Conservation (phyloP, 2,329 filamentous ascomycete species). For the Nigrospora sphaerica region DNA sequence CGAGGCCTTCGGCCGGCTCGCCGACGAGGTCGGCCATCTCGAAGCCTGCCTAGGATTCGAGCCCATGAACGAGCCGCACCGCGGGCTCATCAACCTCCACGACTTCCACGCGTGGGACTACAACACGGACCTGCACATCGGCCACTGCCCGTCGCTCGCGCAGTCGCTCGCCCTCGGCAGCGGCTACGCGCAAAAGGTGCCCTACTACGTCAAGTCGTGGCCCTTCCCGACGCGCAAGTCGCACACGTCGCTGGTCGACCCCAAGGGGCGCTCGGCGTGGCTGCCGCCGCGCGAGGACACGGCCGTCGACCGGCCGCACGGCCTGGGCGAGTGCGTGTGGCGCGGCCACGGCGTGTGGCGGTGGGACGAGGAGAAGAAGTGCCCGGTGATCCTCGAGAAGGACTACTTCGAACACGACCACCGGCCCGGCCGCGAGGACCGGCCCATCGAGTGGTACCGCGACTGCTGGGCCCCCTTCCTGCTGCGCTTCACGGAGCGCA, state of each 20-base stretch:
- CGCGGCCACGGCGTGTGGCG: constrained; percentile 29
- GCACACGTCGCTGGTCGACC: constrained; percentile 26
- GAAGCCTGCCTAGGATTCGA: constrained; percentile 32
- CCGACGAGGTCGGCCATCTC: constrained; percentile 21
- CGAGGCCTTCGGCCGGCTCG: constrained; percentile 26
- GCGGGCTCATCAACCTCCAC: constrained; percentile 31
- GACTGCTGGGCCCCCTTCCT: constrained; percentile 34
- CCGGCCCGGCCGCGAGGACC: constrained; percentile 25
- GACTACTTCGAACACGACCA: constrained; percentile 32
- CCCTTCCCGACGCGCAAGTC: constrained; percentile 30
- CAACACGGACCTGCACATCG: constrained; percentile 33
- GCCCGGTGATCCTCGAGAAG: constrained; percentile 15
- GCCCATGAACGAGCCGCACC: constrained; percentile 34
- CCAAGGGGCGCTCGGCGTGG: constrained; percentile 28
- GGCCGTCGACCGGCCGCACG: constrained; percentile 11
- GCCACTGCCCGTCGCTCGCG: constrained; percentile 28
- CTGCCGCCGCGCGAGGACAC: constrained; percentile 8
- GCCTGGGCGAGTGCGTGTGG: constrained; percentile 30
- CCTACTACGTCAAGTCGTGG: constrained; percentile 34
- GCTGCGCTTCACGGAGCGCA: constrained; percentile 24
- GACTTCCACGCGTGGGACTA: constrained; percentile 32
- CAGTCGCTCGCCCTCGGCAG: constrained; percentile 32
- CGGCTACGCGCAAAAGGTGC: constrained; percentile 26
- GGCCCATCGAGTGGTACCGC: constrained; percentile 30
- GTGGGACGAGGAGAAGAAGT: constrained; percentile 23